phyloP scores from a whole-genome alignment of 768 basidiomycete genomes.

The Russula foetens region DNA sequence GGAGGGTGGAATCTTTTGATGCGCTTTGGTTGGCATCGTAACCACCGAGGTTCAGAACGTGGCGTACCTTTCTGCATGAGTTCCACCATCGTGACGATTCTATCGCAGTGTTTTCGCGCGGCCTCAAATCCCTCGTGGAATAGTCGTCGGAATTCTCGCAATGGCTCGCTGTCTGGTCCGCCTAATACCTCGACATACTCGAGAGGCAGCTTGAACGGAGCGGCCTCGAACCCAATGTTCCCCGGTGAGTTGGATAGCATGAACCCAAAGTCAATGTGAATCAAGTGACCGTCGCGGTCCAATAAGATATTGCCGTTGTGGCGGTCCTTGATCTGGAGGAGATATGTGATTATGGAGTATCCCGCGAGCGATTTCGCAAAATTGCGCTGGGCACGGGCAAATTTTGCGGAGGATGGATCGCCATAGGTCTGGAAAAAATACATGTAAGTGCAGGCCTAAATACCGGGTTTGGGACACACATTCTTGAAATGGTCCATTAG shows the following conservation, averaged over 20 bases:
- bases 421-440: constrained; percentile 78
- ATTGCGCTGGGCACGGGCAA: constrained; percentile 82
- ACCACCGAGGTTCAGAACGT: neutral
- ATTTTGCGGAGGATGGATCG: constrained; percentile 78
- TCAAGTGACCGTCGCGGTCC: constrained; percentile 89
- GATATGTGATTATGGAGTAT: constrained; percentile 92
- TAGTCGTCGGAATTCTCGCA: constrained; percentile 73
- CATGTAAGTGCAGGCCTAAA: neutral
- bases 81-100: constrained; percentile 91
- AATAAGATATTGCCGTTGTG: constrained; percentile 98
- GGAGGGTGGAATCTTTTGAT: constrained; percentile 65
- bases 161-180: constrained; percentile 67
- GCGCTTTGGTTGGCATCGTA: constrained; percentile 8
- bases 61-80: constrained; percentile 89
- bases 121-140: constrained; percentile 94
- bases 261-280: constrained; percentile 98
- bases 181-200: constrained; percentile 97
- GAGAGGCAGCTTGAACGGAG: constrained; percentile 91
- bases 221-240: constrained; percentile 98
- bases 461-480: constrained; percentile 35
- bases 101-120: constrained; percentile 91
- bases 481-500: constrained; percentile 87
- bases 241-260: constrained; percentile 96
- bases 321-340: constrained; percentile 96
- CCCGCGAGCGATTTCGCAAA: constrained; percentile 97